Base-by-base conservation (phyloP, 2,329 filamentous ascomycete species). In the Sordariomycetes sp. region DNA sequence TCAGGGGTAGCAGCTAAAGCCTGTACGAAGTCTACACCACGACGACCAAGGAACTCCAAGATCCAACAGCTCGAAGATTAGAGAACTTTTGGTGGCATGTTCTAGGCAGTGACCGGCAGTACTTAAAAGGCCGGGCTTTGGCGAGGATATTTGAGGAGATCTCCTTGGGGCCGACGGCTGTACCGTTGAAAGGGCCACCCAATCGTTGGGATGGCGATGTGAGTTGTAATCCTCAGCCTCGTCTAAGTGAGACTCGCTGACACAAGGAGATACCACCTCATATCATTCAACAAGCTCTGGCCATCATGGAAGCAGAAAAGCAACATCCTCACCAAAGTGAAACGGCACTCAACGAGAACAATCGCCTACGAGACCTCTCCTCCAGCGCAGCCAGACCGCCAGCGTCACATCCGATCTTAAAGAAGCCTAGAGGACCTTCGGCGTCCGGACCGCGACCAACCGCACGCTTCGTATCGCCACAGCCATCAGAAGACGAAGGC, bases 31-130 rank as follows among this genome's bases (percentile, higher is more conserved):
- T 75, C 5, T 79, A 78, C 44, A 75, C 74, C 9, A 74, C 66
- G 20, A 79, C 72, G 12, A 69, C 70, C 41, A 69, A 71, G 45
- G 66, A 66, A 43, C 62, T 78, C 21, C 62, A 67, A 39, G 74
- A 79, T 44, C 75, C 75, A n/a, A 79, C 72, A 4, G 72, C 74
- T 19, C 69, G 68, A 38, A 71, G 75, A 14, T 55, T 79, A 15
- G 75, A 79, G 47, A 74, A 78, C 45, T 77, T 78, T 43, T 80
- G 75, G 75, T 79, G 73, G 68, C 74, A 78, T 46, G 71, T 79
- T 35, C 73, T 72, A 65, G 73, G 74, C 21, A 79, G 75, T 43
- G 59, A 75, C 41, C 60, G 68, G 19, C 63, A 68, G 21, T 49
- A 63, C 34, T 58, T 78, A 31, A 68, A 70, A 30, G 75, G 70